A percentile compares a stretch with the other conserved stretches of the same genome.
These are phyloP conservation scores for Claviceps sp. DNA, from an alignment of 2,329 filamentous ascomycete genomes.

Conservation along the genomic window DNA sequence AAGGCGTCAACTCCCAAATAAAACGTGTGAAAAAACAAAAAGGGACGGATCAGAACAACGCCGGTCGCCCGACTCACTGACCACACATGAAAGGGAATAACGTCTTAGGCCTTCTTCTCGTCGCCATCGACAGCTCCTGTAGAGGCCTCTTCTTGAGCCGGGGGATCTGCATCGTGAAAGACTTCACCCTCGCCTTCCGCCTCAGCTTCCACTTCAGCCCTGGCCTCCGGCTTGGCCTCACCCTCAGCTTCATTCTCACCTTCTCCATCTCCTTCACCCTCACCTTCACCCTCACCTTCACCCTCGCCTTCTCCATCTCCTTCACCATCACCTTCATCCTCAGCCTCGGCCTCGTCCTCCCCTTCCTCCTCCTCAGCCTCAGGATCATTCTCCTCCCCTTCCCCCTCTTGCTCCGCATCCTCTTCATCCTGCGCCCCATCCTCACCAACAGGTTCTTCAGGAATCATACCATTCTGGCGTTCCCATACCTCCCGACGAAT, in stretches of 20 bases:
- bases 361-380: background rate
- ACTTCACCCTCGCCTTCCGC: slow-evolving; percentile 4
- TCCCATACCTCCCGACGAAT: slow-evolving; percentile 71
- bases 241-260: slow-evolving; percentile 19
- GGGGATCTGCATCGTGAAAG: slow-evolving; percentile 5
- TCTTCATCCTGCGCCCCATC: slow-evolving; percentile 13
- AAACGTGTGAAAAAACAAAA: background rate
- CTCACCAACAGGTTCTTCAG: slow-evolving; percentile 29
- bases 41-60: background rate
- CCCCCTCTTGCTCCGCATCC: slow-evolving; percentile 8
- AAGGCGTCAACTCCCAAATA: background rate
- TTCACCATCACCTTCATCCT: slow-evolving; percentile 2
- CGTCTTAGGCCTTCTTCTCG: slow-evolving; percentile 2
- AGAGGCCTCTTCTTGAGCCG: slow-evolving; percentile 1
- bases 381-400: slow-evolving; percentile 18
- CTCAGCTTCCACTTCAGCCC: background rate
- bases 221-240: background rate
- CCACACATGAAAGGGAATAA: background rate
- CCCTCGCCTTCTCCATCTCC: slow-evolving; percentile 18
- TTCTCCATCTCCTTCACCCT: slow-evolving; percentile 6
- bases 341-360: background rate
- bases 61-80: background rate
- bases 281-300: slow-evolving; percentile 12
- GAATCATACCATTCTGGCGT: slow-evolving; percentile 43
- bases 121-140: slow-evolving; percentile 1